phyloP scores from a whole-genome alignment of 2,329 filamentous ascomycete genomes.

The Aspergillus uvarum region DNA sequence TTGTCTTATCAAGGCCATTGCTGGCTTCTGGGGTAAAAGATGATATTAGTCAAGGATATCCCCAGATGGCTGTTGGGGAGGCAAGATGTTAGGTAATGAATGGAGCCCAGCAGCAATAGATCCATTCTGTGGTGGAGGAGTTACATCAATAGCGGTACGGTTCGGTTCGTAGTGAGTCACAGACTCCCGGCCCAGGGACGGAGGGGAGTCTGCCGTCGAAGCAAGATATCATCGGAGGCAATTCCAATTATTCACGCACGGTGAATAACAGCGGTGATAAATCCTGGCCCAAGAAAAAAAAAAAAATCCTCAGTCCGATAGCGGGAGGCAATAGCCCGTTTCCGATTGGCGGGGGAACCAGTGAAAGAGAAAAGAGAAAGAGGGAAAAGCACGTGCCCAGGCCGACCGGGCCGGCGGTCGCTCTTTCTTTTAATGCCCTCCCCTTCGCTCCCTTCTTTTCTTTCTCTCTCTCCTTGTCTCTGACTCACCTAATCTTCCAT shows the following conservation, averaged over 20 bases:
- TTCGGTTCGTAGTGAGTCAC: background rate
- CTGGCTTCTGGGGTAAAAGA: background rate
- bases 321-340: slow-evolving; percentile 12
- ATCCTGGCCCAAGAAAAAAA: background rate
- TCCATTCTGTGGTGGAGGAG: background rate
- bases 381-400: slow-evolving; percentile 25
- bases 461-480: slow-evolving; percentile 11
- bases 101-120: background rate
- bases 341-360: slow-evolving; percentile 27
- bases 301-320: slow-evolving; percentile 17
- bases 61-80: background rate
- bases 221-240: background rate
- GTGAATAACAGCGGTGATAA: slow-evolving; percentile 1
- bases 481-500: slow-evolving; percentile 2
- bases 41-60: background rate
- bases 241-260: slow-evolving; percentile 3
- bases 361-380: slow-evolving; percentile 26
- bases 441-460: slow-evolving; percentile 12
- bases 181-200: background rate
- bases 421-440: slow-evolving; percentile 8
- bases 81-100: background rate
- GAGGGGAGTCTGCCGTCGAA: background rate
- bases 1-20: background rate
- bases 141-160: slow-evolving; percentile 4
- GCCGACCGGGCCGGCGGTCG: slow-evolving; percentile 24